Evolutionary conservation across 2,329 filamentous ascomycete species (phyloP), one percentile per base, ranked within the genome.

Genomic region (Annulohypoxylon truncatum): DNA sequence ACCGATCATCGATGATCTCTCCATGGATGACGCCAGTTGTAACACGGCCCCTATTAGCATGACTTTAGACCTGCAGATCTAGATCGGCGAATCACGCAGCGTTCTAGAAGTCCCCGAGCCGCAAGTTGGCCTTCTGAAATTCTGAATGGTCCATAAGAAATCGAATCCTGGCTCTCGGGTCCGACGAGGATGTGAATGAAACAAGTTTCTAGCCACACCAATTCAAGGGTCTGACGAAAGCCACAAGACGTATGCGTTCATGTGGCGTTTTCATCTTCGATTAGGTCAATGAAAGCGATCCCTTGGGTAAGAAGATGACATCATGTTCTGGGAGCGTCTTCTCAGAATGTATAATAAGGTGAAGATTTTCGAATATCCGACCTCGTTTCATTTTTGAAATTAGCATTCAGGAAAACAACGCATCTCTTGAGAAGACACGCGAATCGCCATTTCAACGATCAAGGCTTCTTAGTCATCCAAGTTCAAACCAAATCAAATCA

Each of bases 161-260:
- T 33, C 2, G 12, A 28, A 62, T 35, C 53, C 44, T 50, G 48
- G 54, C 18, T 55, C 38, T 64, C 44, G 47, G 20, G 42, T 63
- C 13, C 52, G 29, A 58, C 50, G 51, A 64, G 46, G 31, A 55
- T 28, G 28, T 40, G 54, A 51, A 60, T 1, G 40, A 73, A 74
- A 71, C 73, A 73, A 68, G 73, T 73, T 75, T 75, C 67, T 72
- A 73, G 70, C 73, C 72, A 72, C 73, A 75, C 57, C 66, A 53
- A 68, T 53, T 48, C 47, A 35, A 38, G 31, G 31, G 51, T 44
- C 55, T 66, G 62, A 66, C 58, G 67, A 63, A 66, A 65, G 68
- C 69, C 71, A 71, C 67, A 66, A 22, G 38, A 24, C n/a, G 38
- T 51, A 57, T 65, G 54, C 38, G 64, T 15, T 53, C 57, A 59